These are phyloP conservation scores for Myrmaecium sp. DNA, from an alignment of 2,329 filamentous ascomycete genomes.

Conservation along the genomic window DNA sequence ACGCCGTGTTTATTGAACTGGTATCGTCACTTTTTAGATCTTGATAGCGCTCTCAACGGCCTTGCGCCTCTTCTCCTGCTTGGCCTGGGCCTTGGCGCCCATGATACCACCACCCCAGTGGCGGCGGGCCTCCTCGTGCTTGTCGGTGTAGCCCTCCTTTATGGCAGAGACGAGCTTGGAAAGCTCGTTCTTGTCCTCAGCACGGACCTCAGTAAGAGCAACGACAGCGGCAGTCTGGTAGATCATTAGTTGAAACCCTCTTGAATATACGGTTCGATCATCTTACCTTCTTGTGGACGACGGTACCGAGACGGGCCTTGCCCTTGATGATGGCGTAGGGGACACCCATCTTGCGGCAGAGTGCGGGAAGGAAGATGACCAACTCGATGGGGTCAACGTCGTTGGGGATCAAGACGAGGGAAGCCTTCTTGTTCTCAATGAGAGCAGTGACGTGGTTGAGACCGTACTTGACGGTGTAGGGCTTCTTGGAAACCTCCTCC, in stretches of 20 bases:
- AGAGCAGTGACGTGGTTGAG: slow-evolving; percentile 74
- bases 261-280: slow-evolving; percentile 1
- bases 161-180: slow-evolving; percentile 89
- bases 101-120: slow-evolving; percentile 99
- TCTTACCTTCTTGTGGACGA: slow-evolving; percentile 95
- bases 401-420: slow-evolving; percentile 95
- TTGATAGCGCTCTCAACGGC: slow-evolving; percentile 88
- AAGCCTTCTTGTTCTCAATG: slow-evolving; percentile 88
- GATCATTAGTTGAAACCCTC: slow-evolving; percentile 11
- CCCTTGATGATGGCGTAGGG: slow-evolving; percentile 99
- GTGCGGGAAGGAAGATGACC: slow-evolving; percentile 95
- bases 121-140: slow-evolving; percentile 78
- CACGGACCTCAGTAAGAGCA: slow-evolving; percentile 88
- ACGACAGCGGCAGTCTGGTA: slow-evolving; percentile 88
- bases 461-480: slow-evolving; percentile 98
- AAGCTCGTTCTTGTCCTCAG: slow-evolving; percentile 96
- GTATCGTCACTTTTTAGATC: slow-evolving; percentile 49
- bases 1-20: slow-evolving; percentile 5
- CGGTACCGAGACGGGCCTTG: slow-evolving; percentile 96
- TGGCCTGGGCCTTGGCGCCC: slow-evolving; percentile 77
- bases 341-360: slow-evolving; percentile 99
- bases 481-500: slow-evolving; percentile 99
- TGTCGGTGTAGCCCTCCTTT: slow-evolving; percentile 96
- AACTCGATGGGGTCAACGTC: slow-evolving; percentile 99
- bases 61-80: slow-evolving; percentile 79